A percentile compares a stretch with the other conserved stretches of the same genome.
Conservation (phyloP, 257 asterid genomes). For the Solanum virginianum region DNA sequence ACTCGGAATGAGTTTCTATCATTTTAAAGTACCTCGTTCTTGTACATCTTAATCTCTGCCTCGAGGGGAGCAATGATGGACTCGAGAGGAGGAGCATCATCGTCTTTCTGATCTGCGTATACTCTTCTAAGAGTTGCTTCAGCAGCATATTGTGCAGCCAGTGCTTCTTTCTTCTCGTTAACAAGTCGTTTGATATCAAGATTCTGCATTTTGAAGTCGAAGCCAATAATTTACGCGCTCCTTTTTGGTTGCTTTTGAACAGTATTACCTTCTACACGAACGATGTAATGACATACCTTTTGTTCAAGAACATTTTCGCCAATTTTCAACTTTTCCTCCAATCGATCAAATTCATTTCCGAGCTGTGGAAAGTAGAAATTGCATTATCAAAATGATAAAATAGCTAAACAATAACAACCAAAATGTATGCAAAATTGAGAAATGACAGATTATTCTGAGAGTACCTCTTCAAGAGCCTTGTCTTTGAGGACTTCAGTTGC, state of each 20-base stretch:
- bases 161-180: conserved; percentile 60
- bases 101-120: conserved; percentile 61
- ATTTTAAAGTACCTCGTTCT: conserved; percentile 49
- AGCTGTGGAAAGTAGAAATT: conserved; percentile 34
- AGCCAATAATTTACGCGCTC: not conserved
- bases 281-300: conserved; percentile 32
- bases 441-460: not conserved
- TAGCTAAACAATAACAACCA: not conserved
- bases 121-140: conserved; percentile 91
- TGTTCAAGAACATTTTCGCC: conserved; percentile 42
- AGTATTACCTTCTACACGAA: not conserved
- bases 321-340: conserved; percentile 45
- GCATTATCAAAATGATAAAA: not conserved
- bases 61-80: conserved; percentile 77
- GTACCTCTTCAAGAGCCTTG: conserved; percentile 75
- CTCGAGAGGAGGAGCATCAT: conserved; percentile 52
- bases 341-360: conserved; percentile 34
- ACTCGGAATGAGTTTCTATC: not conserved
- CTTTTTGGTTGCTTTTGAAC: not conserved
- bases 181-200: conserved; percentile 52
- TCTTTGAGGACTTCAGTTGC: conserved; percentile 64
- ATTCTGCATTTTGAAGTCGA: conserved; percentile 34
- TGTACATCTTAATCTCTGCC: conserved; percentile 70
- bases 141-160: conserved; percentile 83
- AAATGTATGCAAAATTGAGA: not conserved